phyloP scores from a whole-genome alignment of 331 rosid genomes.

The Quercus tomentella region DNA sequence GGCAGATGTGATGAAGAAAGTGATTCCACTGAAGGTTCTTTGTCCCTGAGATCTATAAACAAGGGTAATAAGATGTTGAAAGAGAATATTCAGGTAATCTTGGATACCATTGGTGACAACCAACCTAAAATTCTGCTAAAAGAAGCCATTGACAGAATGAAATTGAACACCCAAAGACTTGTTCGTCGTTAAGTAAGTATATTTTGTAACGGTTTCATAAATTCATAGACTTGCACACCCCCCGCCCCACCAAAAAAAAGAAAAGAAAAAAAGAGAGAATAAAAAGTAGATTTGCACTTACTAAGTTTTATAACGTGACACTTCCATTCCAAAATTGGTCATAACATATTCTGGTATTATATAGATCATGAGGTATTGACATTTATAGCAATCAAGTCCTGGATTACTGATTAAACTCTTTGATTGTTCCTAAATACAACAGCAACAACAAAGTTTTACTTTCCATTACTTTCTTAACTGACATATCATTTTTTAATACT shows the following conservation, averaged over 20 bases:
- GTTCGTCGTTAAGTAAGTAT: constrained; percentile 77
- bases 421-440: neutral
- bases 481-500: no score
- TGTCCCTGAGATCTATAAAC: constrained; percentile 11
- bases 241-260: no score
- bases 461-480: no score
- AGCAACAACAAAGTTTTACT: neutral
- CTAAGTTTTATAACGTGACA: neutral
- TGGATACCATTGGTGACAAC: constrained; percentile 36
- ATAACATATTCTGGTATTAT: neutral
- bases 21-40: constrained; percentile 22
- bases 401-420: neutral
- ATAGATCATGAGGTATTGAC: neutral
- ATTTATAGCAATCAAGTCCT: neutral
- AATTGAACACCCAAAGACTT: constrained; percentile 75
- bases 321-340: neutral
- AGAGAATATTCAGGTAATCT: constrained; percentile 37
- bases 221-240: neutral
- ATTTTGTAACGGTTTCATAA: neutral
- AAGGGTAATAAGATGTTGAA: constrained; percentile 34
- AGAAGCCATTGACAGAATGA: constrained; percentile 78
- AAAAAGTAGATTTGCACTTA: neutral
- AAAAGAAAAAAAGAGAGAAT: no score
- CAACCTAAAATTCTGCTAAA: constrained; percentile 39
- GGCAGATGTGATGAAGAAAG: constrained; percentile 18